Evolutionary conservation across 2,329 filamentous ascomycete genomes (phyloP), one percentile per base, ranked within the genome.

Genomic region (Fusarium nurragi): DNA sequence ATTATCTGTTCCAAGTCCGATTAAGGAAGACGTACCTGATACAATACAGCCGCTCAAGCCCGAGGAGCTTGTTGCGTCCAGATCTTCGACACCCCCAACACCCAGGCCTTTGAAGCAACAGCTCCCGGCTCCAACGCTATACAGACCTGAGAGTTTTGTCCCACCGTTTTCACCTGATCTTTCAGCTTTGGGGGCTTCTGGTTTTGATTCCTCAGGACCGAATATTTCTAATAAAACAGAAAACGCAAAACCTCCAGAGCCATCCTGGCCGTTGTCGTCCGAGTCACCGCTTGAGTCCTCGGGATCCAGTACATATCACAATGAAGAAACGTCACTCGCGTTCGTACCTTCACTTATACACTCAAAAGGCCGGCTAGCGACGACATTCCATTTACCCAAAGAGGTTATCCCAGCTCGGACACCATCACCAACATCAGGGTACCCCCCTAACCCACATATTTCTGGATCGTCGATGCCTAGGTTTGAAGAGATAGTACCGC

Each of bases 191-290:
- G 57, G 46, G 12, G 25, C 9, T 2, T 38, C 46, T 22, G 13
- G 10, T 4, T 36, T 39, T 11, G 43, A 36, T 25, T 25, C 37
- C 13, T 19, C 26, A 11, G 25, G 14, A 16, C 18, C 34, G 12
- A 22, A 25, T 6, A 16, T 32, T 13, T 14, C 38, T 12, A 19
- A 23, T 14, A 37, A 36, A 25, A 19, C 14, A 6, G 37, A 37
- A 14, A 18, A 37, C 16, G 16, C 25, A n/a, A 61, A 39, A n/a
- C 25, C 19, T 6, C n/a, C 32, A 21, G 49, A 61, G 43, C 28
- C 56, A 39, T 34, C 56, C 13, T 61, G 58, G 58, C 58, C 58
- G 6, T 61, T 61, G 14, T 56, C 58, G 12, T 61, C 58, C 18
- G 57, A 38, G 22, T 61, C 58, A 12, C 57, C 58, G 21, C 38